A percentile compares a stretch with the other conserved stretches of the same genome.
These are phyloP conservation scores for Nicotiana rustica DNA, from an alignment of 305 asterid species.

Conservation along the genomic window DNA sequence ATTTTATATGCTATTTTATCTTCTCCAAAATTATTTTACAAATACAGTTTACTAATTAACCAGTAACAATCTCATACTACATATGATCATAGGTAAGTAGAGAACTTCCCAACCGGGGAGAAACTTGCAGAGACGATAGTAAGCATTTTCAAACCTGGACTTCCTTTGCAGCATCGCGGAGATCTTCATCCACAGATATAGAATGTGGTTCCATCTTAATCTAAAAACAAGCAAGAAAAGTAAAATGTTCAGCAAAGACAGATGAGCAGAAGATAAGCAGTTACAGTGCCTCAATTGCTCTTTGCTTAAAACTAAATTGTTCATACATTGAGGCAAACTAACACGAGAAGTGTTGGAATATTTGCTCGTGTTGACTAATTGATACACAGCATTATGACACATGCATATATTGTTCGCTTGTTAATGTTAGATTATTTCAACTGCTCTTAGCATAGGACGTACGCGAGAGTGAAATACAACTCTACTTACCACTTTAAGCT, in stretches of 20 bases:
- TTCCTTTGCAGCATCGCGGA: slow-evolving; percentile 70
- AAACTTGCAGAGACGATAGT: slow-evolving; percentile 7
- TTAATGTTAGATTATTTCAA: not conserved
- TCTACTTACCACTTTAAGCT: slow-evolving; percentile 68
- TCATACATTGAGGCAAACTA: slow-evolving; percentile 12
- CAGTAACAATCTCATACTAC: slow-evolving; percentile 53
- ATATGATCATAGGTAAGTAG: slow-evolving; percentile 27
- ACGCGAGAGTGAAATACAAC: not conserved
- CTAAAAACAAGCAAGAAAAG: slow-evolving; percentile 47
- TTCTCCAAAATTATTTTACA: too few relatives aligned
- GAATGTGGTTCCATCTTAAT: slow-evolving; percentile 73
- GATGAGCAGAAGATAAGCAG: not conserved
- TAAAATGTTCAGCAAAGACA: not conserved
- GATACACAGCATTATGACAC: not conserved
- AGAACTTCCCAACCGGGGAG: not conserved
- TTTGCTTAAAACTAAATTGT: not conserved
- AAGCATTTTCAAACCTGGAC: slow-evolving; percentile 60
- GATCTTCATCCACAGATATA: slow-evolving; percentile 80
- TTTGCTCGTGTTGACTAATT: not conserved
- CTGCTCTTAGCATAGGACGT: slow-evolving; percentile 3
- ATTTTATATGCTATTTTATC: too few relatives aligned
- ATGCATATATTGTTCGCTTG: not conserved
- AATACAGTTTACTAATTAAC: too few relatives aligned
- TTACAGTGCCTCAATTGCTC: not conserved
- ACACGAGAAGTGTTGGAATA: not conserved